Evolutionary conservation across 2,329 filamentous ascomycete genomes (phyloP), one percentile per base, ranked within the genome.

Genomic region (Zymoseptoria passerinii): DNA sequence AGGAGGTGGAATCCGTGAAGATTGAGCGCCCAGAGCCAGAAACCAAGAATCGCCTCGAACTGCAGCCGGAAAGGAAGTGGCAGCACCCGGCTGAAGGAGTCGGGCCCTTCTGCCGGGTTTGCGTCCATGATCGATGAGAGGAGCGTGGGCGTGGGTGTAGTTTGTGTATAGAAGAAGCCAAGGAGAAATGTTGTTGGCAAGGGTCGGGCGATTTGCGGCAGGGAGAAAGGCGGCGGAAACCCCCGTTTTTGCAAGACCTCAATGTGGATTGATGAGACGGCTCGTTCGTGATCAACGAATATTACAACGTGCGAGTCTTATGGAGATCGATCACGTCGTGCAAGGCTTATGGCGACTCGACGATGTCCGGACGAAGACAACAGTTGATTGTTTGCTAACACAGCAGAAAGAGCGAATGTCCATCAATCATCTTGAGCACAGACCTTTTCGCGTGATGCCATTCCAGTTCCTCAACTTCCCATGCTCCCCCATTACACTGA

Each of bases 21-120:
- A 77, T 96, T 97, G 67, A 88, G 75, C 65, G 87, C 91, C 91
- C 92, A 99, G 72, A 90, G 91, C 92, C 92, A 97, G 69, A 95
- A 86, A 66, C 90, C 92, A 63, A 95, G 78, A 55, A 95, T 87
- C 63, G 94, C 78, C 67, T 96, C 87, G 66, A 95, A 83, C 61
- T 90, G 90, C 59, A 96, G 85, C 65, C 92, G 87, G 74, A 92
- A 96, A 50, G 94, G 92, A 61, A 97, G 80, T 55, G 92, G 94
- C 65, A 97, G 86, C 63, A 88, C 81, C 71, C 89, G 80, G 81
- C 89, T 92, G 80, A 96, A 94, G 74, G 84, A 82, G 81, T 96
- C 92, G 74, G 95, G 83, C 64, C 75, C 70, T 57, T 67, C 67
- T 50, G 63, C 63, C 61, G 61, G 62, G 61, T 29, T 58, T 50